These are phyloP conservation scores for Glebionis coronaria DNA, from an alignment of 129 eudicot species.

Conservation along the genomic window DNA sequence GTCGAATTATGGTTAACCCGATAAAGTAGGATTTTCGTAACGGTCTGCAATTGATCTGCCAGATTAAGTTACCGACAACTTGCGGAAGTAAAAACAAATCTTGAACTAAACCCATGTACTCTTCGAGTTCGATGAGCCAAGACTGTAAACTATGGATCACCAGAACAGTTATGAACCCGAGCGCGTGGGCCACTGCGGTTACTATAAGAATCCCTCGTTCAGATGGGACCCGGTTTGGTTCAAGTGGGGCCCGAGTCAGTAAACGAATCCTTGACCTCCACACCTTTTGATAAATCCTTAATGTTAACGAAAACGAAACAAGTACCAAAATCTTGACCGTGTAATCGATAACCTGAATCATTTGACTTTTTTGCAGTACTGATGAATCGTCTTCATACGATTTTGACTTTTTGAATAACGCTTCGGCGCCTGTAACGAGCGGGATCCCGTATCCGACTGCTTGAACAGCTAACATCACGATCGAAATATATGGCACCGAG, in stretches of 20 bases:
- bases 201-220: conserved; percentile 51
- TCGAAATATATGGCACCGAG: conserved; percentile 62
- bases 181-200: conserved; percentile 46
- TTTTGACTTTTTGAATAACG: conserved; percentile 51
- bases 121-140: conserved; percentile 76
- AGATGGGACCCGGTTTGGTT: conserved; percentile 63
- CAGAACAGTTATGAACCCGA: conserved; percentile 59
- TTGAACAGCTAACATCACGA: conserved; percentile 84
- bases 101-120: conserved; percentile 79
- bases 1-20: conserved; percentile 67
- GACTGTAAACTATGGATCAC: conserved; percentile 42
- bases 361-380: conserved; percentile 66
- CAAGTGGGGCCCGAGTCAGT: conserved; percentile 57
- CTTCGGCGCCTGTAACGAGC: conserved; percentile 66
- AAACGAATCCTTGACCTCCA: conserved; percentile 69
- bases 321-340: conserved; percentile 74
- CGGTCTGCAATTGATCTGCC: conserved; percentile 68
- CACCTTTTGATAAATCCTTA: conserved; percentile 75
- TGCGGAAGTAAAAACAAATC: conserved; percentile 93
- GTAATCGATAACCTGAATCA: conserved; percentile 62
- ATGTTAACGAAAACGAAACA: conserved; percentile 55
- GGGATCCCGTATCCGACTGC: conserved; percentile 80
- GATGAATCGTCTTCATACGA: conserved; percentile 51
- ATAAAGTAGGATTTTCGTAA: conserved; percentile 62
- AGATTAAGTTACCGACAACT: conserved; percentile 67